A percentile compares a stretch with the other conserved stretches of the same genome.
Conservation (phyloP, 2,329 filamentous ascomycete species). For the Exophiala aquamarina region DNA sequence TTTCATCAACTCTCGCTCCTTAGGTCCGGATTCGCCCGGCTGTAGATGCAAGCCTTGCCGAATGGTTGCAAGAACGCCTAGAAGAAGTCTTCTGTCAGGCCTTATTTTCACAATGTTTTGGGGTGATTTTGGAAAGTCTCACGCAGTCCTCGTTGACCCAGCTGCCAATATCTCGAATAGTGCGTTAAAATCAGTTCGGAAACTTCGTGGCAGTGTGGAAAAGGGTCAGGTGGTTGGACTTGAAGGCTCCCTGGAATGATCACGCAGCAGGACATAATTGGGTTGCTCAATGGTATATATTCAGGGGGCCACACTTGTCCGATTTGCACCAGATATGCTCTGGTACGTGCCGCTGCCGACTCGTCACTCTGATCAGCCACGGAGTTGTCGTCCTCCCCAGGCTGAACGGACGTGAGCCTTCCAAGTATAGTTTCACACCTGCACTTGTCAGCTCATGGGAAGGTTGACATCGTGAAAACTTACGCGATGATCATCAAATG, state of each 20-base stretch:
- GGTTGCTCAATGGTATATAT: conserved; percentile 8
- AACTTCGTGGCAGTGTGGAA: conserved; percentile 3
- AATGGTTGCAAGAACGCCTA: not conserved
- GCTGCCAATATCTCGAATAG: conserved; percentile 10
- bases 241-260: conserved; percentile 5
- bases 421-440: conserved; percentile 9
- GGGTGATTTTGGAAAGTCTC: conserved; percentile 2
- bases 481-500: conserved; percentile 15
- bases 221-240: not conserved
- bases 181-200: conserved; percentile 6
- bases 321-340: conserved; percentile 7
- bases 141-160: conserved; percentile 5
- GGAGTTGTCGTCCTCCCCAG: not conserved
- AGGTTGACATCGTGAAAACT: not conserved
- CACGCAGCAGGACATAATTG: conserved; percentile 9
- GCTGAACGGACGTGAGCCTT: no score
- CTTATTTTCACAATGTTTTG: not conserved
- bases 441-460: not conserved
- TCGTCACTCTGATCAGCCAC: not conserved
- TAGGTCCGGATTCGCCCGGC: not conserved
- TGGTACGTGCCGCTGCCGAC: not conserved
- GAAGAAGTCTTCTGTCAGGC: not conserved
- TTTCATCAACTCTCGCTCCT: not conserved
- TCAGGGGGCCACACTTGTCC: conserved; percentile 7
- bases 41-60: not conserved